Evolutionary conservation across 768 basidiomycete species (phyloP).

Genomic region (Favolaschia claudopus): DNA sequence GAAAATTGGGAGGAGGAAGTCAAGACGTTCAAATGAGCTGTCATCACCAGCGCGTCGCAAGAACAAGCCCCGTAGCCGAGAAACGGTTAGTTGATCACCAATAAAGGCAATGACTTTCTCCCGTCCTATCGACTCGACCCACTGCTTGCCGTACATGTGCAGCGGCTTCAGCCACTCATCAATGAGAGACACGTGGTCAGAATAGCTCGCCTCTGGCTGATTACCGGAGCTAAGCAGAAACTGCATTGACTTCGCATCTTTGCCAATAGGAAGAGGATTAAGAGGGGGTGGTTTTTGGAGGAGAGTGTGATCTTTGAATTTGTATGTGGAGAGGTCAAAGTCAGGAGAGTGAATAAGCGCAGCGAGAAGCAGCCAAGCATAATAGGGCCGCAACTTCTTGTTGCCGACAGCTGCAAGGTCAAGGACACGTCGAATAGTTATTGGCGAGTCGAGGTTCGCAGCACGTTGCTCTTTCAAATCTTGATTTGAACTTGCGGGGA

Average conservation of each 20-base stretch:
- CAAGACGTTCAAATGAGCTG: slow-evolving; percentile 37
- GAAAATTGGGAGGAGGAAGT: slow-evolving; percentile 31
- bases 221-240: background rate
- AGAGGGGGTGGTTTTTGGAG: too few relatives aligned
- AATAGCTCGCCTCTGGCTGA: slow-evolving; percentile 1
- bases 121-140: background rate
- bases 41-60: slow-evolving; percentile 33
- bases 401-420: too few relatives aligned
- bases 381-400: too few relatives aligned
- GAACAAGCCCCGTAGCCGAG: slow-evolving; percentile 34
- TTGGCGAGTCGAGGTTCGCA: too few relatives aligned
- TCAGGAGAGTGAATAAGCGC: too few relatives aligned
- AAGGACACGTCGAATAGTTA: too few relatives aligned
- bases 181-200: slow-evolving; percentile 22
- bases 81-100: slow-evolving; percentile 42
- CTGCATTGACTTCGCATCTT: too few relatives aligned
- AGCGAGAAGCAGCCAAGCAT: too few relatives aligned
- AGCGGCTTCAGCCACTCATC: slow-evolving; percentile 28
- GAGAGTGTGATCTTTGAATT: too few relatives aligned
- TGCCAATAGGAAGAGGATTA: too few relatives aligned
- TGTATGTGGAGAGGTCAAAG: too few relatives aligned
- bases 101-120: slow-evolving; percentile 35
- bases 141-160: background rate
- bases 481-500: background rate
- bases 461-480: background rate